Evolutionary conservation across 2,329 filamentous ascomycete species (phyloP).

Genomic region (Aspergillus brunneoviolaceus): DNA sequence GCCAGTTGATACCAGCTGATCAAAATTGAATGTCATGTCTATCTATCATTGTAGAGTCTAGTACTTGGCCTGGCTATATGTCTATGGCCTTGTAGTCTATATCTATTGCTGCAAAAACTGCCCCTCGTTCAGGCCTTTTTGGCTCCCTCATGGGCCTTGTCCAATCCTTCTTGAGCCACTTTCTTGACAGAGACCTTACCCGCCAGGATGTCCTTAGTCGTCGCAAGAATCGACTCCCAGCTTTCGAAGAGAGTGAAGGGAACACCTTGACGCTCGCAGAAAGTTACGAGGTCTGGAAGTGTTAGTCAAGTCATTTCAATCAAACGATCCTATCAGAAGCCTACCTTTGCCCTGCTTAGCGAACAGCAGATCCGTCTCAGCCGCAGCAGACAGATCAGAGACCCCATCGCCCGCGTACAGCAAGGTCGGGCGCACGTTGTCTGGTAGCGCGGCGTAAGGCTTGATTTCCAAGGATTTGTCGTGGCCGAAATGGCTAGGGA

Average conservation of each 20-base stretch:
- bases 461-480: constrained; percentile 93
- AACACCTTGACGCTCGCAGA: constrained; percentile 78
- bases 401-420: constrained; percentile 96
- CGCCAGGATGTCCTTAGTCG: constrained; percentile 73
- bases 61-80: not conserved
- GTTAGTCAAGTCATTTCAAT: constrained; percentile 13
- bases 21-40: not conserved
- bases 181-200: constrained; percentile 70
- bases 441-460: constrained; percentile 71
- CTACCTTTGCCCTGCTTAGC: constrained; percentile 85
- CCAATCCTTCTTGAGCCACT: constrained; percentile 57
- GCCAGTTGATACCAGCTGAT: not conserved
- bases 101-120: constrained; percentile 6
- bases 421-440: constrained; percentile 69
- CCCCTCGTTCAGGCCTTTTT: not conserved
- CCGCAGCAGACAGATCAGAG: constrained; percentile 85
- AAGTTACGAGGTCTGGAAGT: constrained; percentile 74
- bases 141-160: not conserved
- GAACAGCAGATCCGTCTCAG: constrained; percentile 89
- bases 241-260: constrained; percentile 86
- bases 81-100: constrained; percentile 4
- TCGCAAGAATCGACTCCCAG: constrained; percentile 75
- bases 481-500: constrained; percentile 76
- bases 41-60: constrained; percentile 2
- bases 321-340: constrained; percentile 20